phyloP scores from a whole-genome alignment of 2,329 filamentous ascomycete genomes.

The Triangularia setosa region DNA sequence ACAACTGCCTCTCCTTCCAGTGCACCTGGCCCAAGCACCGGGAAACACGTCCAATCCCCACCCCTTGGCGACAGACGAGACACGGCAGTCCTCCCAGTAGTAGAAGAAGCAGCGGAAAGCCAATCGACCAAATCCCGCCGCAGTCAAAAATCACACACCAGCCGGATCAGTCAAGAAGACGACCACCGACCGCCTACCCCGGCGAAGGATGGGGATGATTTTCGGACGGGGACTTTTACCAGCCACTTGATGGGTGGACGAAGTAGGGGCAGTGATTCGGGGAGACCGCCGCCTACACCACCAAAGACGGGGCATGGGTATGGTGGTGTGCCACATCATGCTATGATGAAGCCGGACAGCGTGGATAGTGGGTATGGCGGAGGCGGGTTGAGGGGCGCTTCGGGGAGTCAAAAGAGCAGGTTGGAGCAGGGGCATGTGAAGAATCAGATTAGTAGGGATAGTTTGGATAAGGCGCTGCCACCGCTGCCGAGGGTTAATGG shows the following conservation, averaged over 20 bases:
- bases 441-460: slow-evolving; percentile 48
- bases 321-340: neutral
- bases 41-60: slow-evolving; percentile 16
- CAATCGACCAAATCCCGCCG: slow-evolving; percentile 57
- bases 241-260: slow-evolving; percentile 32
- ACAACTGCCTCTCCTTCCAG: slow-evolving; percentile 28
- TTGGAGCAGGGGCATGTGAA: slow-evolving; percentile 25
- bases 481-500: slow-evolving; percentile 43
- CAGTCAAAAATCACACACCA: slow-evolving; percentile 47
- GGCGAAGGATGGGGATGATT: slow-evolving; percentile 36
- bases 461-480: slow-evolving; percentile 58
- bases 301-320: slow-evolving; percentile 40
- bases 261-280: slow-evolving; percentile 4
- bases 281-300: slow-evolving; percentile 42
- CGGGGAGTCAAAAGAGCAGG: slow-evolving; percentile 28
- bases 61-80: slow-evolving; percentile 47
- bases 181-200: slow-evolving; percentile 40
- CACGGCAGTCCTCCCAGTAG: slow-evolving; percentile 64
- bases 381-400: slow-evolving; percentile 30
- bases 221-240: slow-evolving; percentile 30
- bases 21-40: neutral
- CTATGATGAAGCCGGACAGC: slow-evolving; percentile 41
- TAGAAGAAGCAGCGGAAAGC: slow-evolving; percentile 83
- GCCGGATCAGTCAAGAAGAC: slow-evolving; percentile 30
- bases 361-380: slow-evolving; percentile 46